Base-by-base conservation (phyloP, 2,329 filamentous ascomycete genomes). In the Pezicula carpinea region DNA sequence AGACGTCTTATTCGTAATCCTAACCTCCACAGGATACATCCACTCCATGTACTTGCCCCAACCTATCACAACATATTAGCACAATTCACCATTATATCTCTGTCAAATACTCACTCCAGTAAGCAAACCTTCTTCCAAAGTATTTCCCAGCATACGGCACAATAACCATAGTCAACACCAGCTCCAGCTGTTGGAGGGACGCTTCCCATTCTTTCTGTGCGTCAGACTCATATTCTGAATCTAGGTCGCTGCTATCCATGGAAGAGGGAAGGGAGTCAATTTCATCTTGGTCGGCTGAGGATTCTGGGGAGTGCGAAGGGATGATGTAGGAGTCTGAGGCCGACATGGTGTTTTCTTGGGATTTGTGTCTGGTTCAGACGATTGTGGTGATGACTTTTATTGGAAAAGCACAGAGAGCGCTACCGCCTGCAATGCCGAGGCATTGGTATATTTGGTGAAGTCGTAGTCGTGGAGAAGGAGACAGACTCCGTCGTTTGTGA, bases 31-130 rank as follows among this genome's bases (percentile, higher is more conserved):
- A 0, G 82, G 82, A 64, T 96, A 93, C 66, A 87, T 85, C 91
- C 90, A 97, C 66, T 89, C 82, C 91, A 96, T 96, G 64, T 90
- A 95, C 61, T 85, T 83, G 18, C 84, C 85, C 91, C 92, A 96
- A 57, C 89, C 91, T 96, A 52, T 47, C 29, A n/a, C 21, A 18
- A 17, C 39, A n/a, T 17, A 34, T 34, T 18, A 50, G 34, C 46
- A 19, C 10, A 18, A 2, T 18, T 45, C 55, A 48, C 55, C 35
- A n/a, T 29, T 14, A 40, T 47, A 29, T 47, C 52, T 46, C 53
- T 47, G 11, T 32, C 6, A 34, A 19, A 49, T 19, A 75, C 85
- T 66, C 76, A 96, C 92, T 89, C 89, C 90, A 96, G 65, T 95
- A 96, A 50, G 92, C 92, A 72, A 91, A 95, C 68, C 89, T 95